Base-by-base conservation (phyloP, 2,329 filamentous ascomycete genomes). In the Leptographium galeiforme region DNA sequence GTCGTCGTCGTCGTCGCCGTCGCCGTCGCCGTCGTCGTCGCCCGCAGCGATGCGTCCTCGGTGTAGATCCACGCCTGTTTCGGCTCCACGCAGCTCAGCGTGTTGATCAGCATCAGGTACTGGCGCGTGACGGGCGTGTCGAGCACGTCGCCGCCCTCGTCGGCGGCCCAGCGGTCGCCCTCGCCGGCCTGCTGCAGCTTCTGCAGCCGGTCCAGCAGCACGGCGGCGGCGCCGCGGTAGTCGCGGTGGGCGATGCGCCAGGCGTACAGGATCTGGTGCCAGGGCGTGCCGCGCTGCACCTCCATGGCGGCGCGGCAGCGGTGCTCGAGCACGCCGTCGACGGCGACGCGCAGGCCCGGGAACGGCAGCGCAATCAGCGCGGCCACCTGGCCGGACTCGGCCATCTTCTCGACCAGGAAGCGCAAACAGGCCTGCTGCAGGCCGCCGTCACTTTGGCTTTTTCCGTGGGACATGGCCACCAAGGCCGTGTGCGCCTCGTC, bases 81-180 rank as follows among this genome's bases (percentile, higher is more conserved):
- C 55, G 82, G 74, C 49, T 87, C 82, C 43, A 96, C 89, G 58
- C 89, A 95, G 59, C 86, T 88, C 56, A 98, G 74, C 1, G 89
- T 84, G 65, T 98, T 98, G 71, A 98, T 95, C 46, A 98, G 78
- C 57, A 89, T 77, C n/a, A 97, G 72, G 62, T 95, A 93, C 62
- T 88, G 85, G 60, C 86, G 80, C 48, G 84, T 82, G 36, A 87
- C 75, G 0, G 76, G 74, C 0, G 81, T 84, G 60, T 84, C 81
- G 12, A 82, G 70, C 5, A 74, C 72, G 57, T 83, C 80, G 18
- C 76, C 75, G 5, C 71, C 70, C 1, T 58, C 62, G 56, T 10
- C 19, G 38, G 39, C 8, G 40, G 44, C 11, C 18, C 1, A 77
- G 67, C 57, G 72, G 56, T 84, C 78, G 4, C 77, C 79, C 58